Evolutionary conservation across 495 filamentous ascomycete species (phyloP), one percentile per base, ranked within the genome.

Genomic region (Aspergillus panamensis): DNA sequence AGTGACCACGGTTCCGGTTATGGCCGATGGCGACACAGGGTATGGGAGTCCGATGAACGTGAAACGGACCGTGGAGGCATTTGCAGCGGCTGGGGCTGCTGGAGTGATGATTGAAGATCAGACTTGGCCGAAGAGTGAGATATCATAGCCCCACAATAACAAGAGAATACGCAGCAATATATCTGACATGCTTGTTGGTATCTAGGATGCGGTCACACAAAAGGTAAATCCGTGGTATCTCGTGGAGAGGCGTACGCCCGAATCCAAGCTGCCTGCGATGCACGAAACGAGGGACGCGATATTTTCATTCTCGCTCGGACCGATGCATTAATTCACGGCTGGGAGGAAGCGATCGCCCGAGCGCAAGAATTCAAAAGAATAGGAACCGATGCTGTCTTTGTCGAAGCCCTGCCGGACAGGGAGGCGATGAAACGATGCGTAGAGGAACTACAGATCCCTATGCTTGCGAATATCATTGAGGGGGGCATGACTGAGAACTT

Each of bases 401-500:
- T 78, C 12, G 74, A 77, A 60, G 76, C 76, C 5, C 55, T 78
- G 8, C 74, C 74, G 4, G 72, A 74, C 57, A 58, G 66, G 4
- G 69, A 69, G 8, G 61, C 73, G 2, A 78, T 76, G 74, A 62
- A 59, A 54, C 63, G 59, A 0, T 70, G 65, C 35, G 69, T 67
- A 0, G 43, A 67, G 33, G 69, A 76, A 43, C 37, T 78, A 9
- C 61, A 65, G 19, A 66, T 73, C 20, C 72, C 73, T 0, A 66
- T 71, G 29, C 66, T 77, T 9, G 74, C 67, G 0, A 78, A 78
- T 60, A 76, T 78, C 9, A 77, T 78, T 19, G 73, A 79, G 47
- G 74, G 74, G 0, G 69, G 73, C 3, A 70, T 72, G 59, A 76
- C 73, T 6, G 69, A 76, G 55, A 76, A 76, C 37, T 50, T 76